Evolutionary conservation across 2,329 filamentous ascomycete species (phyloP), one percentile per base, ranked within the genome.

Genomic region (Diaporthe citriasiana): DNA sequence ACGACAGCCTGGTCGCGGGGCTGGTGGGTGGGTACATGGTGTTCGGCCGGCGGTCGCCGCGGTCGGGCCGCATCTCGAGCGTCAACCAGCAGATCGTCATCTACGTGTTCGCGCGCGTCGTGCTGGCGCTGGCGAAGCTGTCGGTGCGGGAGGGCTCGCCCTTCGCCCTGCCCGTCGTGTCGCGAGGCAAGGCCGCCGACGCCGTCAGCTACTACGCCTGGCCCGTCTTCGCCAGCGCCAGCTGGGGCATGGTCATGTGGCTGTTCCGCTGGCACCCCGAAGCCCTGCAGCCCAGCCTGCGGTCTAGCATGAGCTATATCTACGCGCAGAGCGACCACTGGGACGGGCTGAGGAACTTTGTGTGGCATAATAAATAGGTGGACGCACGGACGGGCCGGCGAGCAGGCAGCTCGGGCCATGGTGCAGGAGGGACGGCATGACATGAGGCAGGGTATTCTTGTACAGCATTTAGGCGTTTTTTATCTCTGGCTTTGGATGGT

Each of bases 61-160:
- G 93, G 75, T 86, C 84, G 50, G 93, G 93, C 78, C 89, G 89
- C 82, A 92, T 94, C 80, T 93, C 93, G 75, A 93, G 91, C 77
- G 93, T 98, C 76, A 97, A 93, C 85, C 95, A 98, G 87, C 96
- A 99, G 88, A 99, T 99, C 82, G 95, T 98, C 83, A 94, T 98
- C 79, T 99, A 99, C 86, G 94, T 99, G 76, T 98, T 98, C 81
- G 97, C 97, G 63, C 92, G 97, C 77, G 97, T 98, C 22, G 89
- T 93, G 75, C 90, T 99, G 45, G 94, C 94, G 12, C 85, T 97
- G 33, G 97, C 95, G 42, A 94, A 95, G 80, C 86, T 98, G 73
- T 91, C 94, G 73, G 91, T 98, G 76, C 92, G 94, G 83, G 89
- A 89, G 2, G 87, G 87, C 56, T 80, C 80, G 33, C 73, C 73